Evolutionary conservation across 106 monocot species (phyloP).

Genomic region (Chionographis japonica): DNA sequence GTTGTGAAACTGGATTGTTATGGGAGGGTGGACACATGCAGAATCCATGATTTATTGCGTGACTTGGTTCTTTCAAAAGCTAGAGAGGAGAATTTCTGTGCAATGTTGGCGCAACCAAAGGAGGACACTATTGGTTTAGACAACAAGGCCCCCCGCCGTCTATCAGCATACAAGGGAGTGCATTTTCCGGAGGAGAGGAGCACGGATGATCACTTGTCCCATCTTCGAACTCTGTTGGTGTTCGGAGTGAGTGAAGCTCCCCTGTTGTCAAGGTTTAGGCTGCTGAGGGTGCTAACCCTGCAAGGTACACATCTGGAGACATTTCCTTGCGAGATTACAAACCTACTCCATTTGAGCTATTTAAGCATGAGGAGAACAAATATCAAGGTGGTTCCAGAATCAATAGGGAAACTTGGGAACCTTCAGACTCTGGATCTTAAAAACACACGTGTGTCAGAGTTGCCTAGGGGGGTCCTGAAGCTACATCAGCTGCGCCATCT

Average conservation of each 20-base stretch:
- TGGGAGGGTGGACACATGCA: slow-evolving; percentile 8
- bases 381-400: too few relatives aligned
- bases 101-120: not conserved
- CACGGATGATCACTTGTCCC: not conserved
- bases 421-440: slow-evolving; percentile 6
- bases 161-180: not conserved
- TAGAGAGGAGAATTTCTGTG: slow-evolving; percentile 8
- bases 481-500: slow-evolving; percentile 14
- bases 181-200: not conserved
- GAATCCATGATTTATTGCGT: slow-evolving; percentile 19
- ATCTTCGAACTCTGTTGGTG: slow-evolving; percentile 9
- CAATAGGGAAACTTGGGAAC: slow-evolving; percentile 4
- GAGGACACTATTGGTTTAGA: not conserved
- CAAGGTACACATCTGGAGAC: not conserved
- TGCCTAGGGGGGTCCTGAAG: slow-evolving; percentile 2
- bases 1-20: not conserved
- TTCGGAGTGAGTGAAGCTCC: not conserved
- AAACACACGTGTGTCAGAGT: not conserved
- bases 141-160: slow-evolving; percentile 12
- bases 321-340: not conserved
- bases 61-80: slow-evolving; percentile 18
- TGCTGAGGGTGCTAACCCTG: slow-evolving; percentile 2
- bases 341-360: slow-evolving; percentile 7
- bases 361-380: too few relatives aligned
- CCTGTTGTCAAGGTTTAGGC: not conserved